Conservation (phyloP, 169 alveolate species). For the Eimeria acervulina region DNA sequence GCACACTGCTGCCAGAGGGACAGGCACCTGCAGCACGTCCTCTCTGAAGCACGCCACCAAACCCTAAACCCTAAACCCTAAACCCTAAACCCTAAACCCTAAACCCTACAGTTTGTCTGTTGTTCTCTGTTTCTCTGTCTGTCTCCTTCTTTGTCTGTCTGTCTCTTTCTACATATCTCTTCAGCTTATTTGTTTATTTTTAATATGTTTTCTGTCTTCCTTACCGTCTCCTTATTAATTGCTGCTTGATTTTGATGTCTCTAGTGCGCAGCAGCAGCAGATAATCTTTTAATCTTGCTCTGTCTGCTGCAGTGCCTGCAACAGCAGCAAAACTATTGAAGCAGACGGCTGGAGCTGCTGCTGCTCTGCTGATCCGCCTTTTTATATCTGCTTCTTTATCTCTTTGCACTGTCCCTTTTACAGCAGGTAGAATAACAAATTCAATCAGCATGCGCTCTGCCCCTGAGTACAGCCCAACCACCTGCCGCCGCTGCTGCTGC, state of each 20-base stretch:
- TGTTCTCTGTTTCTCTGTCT: background rate
- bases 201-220: background rate
- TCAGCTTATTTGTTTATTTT: background rate
- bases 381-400: background rate
- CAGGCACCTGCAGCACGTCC: background rate
- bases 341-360: background rate
- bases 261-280: background rate
- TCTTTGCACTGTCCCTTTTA: background rate
- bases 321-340: background rate
- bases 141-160: background rate
- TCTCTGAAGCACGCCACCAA: background rate
- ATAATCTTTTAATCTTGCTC: background rate
- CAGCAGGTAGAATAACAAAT: too few species aligned
- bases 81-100: background rate
- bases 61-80: conserved; percentile 22
- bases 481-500: too few species aligned
- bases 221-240: background rate
- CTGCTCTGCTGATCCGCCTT: background rate
- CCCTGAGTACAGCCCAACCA: too few species aligned
- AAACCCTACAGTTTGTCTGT: background rate
- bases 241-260: background rate
- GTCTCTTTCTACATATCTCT: background rate
- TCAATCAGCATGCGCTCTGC: too few species aligned
- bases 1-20: background rate
- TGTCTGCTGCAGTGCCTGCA: background rate